Evolutionary conservation across 2,329 filamentous ascomycete species (phyloP), one percentile per base, ranked within the genome.

Genomic region (Zymoseptoria passerinii): DNA sequence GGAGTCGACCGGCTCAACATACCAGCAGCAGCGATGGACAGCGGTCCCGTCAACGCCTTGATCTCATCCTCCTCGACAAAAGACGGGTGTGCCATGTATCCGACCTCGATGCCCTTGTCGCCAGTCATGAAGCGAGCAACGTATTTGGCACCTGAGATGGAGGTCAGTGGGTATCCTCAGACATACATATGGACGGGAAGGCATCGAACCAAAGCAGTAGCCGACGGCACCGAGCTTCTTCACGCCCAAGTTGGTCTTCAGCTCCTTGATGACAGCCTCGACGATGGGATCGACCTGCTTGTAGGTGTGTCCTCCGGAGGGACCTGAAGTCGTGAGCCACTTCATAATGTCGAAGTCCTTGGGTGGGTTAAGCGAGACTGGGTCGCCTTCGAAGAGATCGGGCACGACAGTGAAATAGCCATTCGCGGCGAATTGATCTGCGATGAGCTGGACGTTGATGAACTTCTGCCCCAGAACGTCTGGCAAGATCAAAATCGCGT

Each of bases 21-120:
- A 82, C 80, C 78, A 23, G 85, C 85, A 40, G 83, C 84, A 8
- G 85, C 79, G 54, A 90, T 83, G 52, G 80, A 80, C 9, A 84
- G 71, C 0, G 86, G 85, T 0, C 78, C 80, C 2, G 71, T 72
- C 56, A 88, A 78, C 1, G 75, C 81, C 62, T 75, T 71, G 44
- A 88, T 75, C 74, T 89, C 87, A 0, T 78, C 79, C 28, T 79
- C 76, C 1, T 80, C 75, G 3, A 94, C 83, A 65, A 91, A 91
- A 27, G 84, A 88, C 0, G 90, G 90, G 73, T 94, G 90, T 1
- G 89, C 90, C 18, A 83, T 74, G 74, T 81, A 94, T 48, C 87
- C 89, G 55, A 82, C 88, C 56, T 89, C 80, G 64, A 92, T 76
- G 2, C 71, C 71, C 62, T 83, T 83, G 58, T 78, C 69, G 50